Evolutionary conservation across 2,329 filamentous ascomycete genomes (phyloP).

Genomic region (Grosmannia penicillata): DNA sequence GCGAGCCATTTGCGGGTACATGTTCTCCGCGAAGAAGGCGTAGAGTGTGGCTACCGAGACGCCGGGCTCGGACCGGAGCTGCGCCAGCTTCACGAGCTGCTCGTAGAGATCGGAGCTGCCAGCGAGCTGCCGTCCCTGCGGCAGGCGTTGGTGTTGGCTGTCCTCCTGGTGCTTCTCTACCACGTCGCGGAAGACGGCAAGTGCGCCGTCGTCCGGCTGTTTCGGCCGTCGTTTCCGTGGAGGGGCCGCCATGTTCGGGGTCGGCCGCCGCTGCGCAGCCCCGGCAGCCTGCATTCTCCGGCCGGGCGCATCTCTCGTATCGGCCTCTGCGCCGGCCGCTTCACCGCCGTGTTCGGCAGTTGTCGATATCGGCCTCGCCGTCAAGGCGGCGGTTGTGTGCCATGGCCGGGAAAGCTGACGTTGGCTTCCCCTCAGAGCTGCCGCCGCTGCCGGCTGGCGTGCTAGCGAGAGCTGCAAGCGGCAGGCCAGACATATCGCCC

Average conservation of each 20-base stretch:
- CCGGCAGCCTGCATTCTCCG: too few species aligned
- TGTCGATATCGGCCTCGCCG: background rate
- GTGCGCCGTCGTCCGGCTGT: slow-evolving; percentile 4
- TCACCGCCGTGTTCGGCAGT: background rate
- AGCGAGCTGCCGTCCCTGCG: background rate
- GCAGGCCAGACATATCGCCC: slow-evolving; percentile 11
- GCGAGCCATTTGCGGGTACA: slow-evolving; percentile 16
- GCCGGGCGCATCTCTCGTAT: too few species aligned
- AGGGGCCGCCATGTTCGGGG: background rate
- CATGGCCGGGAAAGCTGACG: slow-evolving; percentile 2
- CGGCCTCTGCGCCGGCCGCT: too few species aligned
- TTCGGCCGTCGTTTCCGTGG: background rate
- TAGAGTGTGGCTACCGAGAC: slow-evolving; percentile 12
- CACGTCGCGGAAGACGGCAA: slow-evolving; percentile 12
- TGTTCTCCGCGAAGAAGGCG: slow-evolving; percentile 18
- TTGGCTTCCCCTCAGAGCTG: background rate
- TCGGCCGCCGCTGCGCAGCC: background rate
- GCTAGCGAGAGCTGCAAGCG: slow-evolving; percentile 5
- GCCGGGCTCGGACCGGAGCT: slow-evolving; percentile 13
- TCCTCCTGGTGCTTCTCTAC: background rate
- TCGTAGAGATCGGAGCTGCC: slow-evolving; percentile 14
- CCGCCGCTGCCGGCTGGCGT: background rate
- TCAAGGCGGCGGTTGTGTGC: background rate
- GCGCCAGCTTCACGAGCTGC: slow-evolving; percentile 15
- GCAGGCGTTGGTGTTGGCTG: background rate